phyloP scores from a whole-genome alignment of 2,329 filamentous ascomycete genomes.

The Davidsoniella virescens region DNA sequence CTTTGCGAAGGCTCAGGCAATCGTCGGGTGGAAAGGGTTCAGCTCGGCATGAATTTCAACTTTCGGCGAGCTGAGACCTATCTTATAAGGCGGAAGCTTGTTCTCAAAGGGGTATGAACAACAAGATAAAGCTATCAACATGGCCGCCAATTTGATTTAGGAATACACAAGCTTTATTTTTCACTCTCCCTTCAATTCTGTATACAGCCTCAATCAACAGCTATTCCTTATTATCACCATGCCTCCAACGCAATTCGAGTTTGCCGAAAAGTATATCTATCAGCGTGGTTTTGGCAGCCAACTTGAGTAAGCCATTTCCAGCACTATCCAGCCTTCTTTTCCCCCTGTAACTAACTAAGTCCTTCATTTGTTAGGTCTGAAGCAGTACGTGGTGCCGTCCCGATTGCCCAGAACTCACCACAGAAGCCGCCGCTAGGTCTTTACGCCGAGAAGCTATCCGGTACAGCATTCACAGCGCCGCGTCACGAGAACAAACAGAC shows the following conservation, averaged over 20 bases:
- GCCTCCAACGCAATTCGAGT: conserved; percentile 33
- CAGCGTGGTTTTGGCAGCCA: conserved; percentile 64
- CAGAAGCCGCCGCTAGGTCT: conserved; percentile 65
- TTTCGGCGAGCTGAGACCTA: no score
- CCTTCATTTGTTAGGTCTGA: conserved; percentile 41
- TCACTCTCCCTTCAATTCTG: no score
- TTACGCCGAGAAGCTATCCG: conserved; percentile 66
- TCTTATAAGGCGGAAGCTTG: no score
- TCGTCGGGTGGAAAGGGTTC: background rate
- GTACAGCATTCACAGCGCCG: conserved; percentile 55
- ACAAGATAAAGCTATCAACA: no score
- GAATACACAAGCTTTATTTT: no score
- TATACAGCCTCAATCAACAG: no score
- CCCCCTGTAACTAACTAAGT: background rate
- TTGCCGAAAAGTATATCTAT: conserved; percentile 50
- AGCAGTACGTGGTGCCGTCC: conserved; percentile 57
- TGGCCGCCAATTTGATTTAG: no score
- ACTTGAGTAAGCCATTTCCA: conserved; percentile 44
- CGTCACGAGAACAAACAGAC: conserved; percentile 53
- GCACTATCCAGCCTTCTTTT: background rate
- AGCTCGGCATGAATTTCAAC: background rate
- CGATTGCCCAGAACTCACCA: conserved; percentile 63
- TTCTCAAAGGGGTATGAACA: no score
- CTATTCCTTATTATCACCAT: conserved; percentile 19
- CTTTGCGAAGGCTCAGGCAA: no score